Evolutionary conservation across 768 basidiomycete genomes (phyloP).

Genomic region (Hemileccinum rubropunctum): DNA sequence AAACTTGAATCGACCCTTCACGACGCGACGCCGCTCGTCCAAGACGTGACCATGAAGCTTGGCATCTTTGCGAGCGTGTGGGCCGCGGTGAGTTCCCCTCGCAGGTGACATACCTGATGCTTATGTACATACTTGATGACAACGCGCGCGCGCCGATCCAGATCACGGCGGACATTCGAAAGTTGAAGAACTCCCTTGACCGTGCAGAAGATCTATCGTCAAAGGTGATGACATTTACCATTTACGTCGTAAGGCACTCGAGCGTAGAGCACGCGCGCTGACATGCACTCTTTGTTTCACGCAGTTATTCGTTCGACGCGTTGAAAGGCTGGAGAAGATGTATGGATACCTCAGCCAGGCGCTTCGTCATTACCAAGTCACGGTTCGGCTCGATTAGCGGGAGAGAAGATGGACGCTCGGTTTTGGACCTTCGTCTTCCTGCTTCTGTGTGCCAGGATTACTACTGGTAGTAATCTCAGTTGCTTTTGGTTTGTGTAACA

Average conservation of each 20-base stretch:
- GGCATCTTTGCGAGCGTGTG: constrained; percentile 20
- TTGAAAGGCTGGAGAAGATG: constrained; percentile 14
- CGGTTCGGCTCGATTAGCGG: constrained; percentile 9
- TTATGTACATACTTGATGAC: too few species aligned
- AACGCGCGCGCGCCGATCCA: not conserved
- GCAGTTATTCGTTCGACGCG: constrained; percentile 15
- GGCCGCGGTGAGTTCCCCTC: constrained; percentile 12
- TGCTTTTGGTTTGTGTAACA: not conserved
- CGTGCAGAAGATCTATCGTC: constrained; percentile 11
- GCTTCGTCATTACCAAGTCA: constrained; percentile 22
- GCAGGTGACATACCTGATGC: too few species aligned
- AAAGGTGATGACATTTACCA: constrained; percentile 1
- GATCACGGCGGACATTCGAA: constrained; percentile 20
- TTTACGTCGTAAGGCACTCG: too few species aligned
- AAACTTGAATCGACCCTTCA: constrained; percentile 11
- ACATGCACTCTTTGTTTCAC: not conserved
- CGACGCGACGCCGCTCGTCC: constrained; percentile 13
- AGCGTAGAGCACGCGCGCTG: not conserved
- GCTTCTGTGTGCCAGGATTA: not conserved
- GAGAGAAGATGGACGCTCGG: not conserved
- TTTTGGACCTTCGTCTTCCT: not conserved
- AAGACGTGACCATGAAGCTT: constrained; percentile 17
- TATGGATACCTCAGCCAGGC: constrained; percentile 21
- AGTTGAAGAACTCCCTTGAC: constrained; percentile 9
- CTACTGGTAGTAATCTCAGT: not conserved